Conservation (phyloP, 2,329 filamentous ascomycete genomes). For the Neopestalotiopsis clavispora region DNA sequence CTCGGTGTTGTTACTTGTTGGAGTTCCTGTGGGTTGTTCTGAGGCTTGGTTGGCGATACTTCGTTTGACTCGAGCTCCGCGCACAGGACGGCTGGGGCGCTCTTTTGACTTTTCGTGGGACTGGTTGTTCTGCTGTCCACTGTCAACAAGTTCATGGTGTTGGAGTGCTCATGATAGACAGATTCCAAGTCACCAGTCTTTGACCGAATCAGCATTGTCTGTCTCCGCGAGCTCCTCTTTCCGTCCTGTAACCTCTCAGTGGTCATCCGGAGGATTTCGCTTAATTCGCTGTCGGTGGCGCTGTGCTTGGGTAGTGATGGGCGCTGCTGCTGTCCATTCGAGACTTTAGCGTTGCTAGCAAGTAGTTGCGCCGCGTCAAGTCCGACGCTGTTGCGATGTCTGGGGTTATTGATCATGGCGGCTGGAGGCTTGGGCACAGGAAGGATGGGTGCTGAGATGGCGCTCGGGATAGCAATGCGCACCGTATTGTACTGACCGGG, state of each 20-base stretch:
- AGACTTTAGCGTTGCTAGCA: conserved; percentile 29
- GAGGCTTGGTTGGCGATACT: conserved; percentile 2
- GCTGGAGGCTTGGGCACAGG: conserved; percentile 13
- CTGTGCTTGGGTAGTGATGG: conserved; percentile 27
- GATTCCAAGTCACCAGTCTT: not conserved
- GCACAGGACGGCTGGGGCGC: conserved; percentile 30
- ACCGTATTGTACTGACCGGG: not conserved
- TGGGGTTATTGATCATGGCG: conserved; percentile 6
- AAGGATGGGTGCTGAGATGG: not conserved
- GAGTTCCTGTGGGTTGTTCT: not conserved
- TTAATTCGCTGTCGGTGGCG: conserved; percentile 53
- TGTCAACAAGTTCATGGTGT: not conserved
- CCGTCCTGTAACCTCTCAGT: conserved; percentile 54
- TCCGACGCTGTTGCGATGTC: conserved; percentile 20
- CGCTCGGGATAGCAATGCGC: not conserved
- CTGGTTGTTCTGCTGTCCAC: conserved; percentile 30
- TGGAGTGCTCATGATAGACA: not conserved
- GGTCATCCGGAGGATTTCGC: conserved; percentile 57
- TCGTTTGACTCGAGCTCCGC: conserved; percentile 28
- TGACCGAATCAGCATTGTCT: conserved; percentile 29
- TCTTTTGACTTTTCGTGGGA: conserved; percentile 35
- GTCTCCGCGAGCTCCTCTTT: conserved; percentile 32
- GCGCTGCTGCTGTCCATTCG: conserved; percentile 20
- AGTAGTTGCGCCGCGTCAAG: conserved; percentile 32
- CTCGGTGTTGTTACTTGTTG: not conserved